Conservation (phyloP, 108 stramenopile genomes). For the Skeletonema tropicum region DNA sequence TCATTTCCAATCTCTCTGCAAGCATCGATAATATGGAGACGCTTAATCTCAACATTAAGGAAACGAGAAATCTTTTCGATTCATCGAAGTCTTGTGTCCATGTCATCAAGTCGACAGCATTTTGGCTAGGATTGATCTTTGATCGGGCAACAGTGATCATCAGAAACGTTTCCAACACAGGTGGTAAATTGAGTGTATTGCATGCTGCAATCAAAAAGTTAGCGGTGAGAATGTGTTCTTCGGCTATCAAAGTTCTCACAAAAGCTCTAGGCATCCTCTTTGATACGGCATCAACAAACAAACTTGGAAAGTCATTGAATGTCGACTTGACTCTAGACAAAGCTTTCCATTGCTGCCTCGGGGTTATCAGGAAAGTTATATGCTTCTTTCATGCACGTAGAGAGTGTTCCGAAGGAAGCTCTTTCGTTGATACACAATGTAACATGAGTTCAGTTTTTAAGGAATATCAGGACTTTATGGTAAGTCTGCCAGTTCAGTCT, state of each 20-base stretch:
- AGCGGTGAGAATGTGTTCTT: constrained; percentile 8
- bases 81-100: constrained; percentile 22
- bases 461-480: constrained; percentile 32
- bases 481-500: neutral
- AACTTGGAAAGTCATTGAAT: constrained; percentile 4
- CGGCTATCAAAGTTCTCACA: constrained; percentile 31
- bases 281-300: constrained; percentile 11
- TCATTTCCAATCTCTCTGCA: constrained; percentile 33
- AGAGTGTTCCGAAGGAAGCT: neutral
- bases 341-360: constrained; percentile 33
- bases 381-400: constrained; percentile 10
- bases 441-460: neutral
- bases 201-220: constrained; percentile 15
- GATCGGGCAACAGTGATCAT: constrained; percentile 20
- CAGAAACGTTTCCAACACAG: neutral
- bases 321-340: constrained; percentile 15
- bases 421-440: neutral
- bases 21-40: constrained; percentile 16
- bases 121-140: constrained; percentile 31
- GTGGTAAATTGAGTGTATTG: constrained; percentile 2
- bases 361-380: constrained; percentile 20
- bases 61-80: constrained; percentile 11
- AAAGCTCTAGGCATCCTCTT: constrained; percentile 20
- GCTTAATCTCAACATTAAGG: constrained; percentile 14
- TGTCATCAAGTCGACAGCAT: constrained; percentile 22